Evolutionary conservation across 2,329 filamentous ascomycete species (phyloP).

Genomic region (Paecilomyces formosus): DNA sequence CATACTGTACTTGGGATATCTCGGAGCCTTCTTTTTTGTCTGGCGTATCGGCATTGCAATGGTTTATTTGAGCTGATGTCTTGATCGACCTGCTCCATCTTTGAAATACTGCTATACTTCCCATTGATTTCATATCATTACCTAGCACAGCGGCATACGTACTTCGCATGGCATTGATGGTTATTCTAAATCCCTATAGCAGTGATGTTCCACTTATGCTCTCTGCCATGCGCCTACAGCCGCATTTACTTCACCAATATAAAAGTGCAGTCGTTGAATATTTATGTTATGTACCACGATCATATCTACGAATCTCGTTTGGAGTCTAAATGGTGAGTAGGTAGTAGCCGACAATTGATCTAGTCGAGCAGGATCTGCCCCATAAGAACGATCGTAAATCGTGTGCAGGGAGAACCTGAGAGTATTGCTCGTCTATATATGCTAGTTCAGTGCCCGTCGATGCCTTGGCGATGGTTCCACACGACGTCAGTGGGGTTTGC

Average conservation of each 20-base stretch:
- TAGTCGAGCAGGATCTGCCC: no score
- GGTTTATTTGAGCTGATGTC: background rate
- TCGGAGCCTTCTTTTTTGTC: background rate
- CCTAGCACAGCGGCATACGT: background rate
- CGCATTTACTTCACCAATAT: background rate
- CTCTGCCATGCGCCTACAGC: background rate
- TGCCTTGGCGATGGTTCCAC: conserved; percentile 8
- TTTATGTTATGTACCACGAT: background rate
- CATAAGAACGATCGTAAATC: no score
- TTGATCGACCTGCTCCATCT: background rate
- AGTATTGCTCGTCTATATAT: no score
- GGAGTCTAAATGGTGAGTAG: no score
- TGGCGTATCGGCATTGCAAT: background rate
- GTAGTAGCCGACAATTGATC: no score
- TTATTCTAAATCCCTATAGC: background rate
- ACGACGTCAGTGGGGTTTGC: conserved; percentile 17
- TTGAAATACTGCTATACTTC: background rate
- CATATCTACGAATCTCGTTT: background rate
- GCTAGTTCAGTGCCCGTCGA: background rate
- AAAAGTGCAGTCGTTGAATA: background rate
- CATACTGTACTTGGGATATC: background rate
- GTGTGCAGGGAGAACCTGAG: no score
- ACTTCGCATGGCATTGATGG: background rate
- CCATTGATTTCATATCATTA: background rate
- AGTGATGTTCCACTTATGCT: background rate